These are phyloP conservation scores for Cucumis melo DNA, from an alignment of 306 rosid species.

Conservation along the genomic window DNA sequence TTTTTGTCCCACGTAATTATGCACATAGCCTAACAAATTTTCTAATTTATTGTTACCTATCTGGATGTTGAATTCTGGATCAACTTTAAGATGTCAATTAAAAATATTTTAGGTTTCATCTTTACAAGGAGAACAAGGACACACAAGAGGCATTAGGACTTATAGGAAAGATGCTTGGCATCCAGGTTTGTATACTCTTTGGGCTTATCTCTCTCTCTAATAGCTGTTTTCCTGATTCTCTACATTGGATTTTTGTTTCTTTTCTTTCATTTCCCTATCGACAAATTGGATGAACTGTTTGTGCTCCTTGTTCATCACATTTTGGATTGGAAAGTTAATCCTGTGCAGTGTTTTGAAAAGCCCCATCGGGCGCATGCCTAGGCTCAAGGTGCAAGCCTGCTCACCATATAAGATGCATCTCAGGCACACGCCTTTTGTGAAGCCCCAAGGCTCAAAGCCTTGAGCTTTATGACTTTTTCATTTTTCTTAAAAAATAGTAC, in stretches of 20 bases:
- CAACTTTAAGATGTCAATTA: background rate
- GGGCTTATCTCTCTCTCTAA: background rate
- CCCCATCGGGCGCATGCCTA: too few species aligned
- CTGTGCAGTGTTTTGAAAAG: background rate
- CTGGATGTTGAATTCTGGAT: background rate
- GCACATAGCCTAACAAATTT: background rate
- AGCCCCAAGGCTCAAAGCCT: too few species aligned
- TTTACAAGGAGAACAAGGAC: conserved; percentile 93
- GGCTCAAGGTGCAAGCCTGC: too few species aligned
- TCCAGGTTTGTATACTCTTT: conserved; percentile 40
- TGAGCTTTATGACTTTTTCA: too few species aligned
- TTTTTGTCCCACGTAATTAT: background rate
- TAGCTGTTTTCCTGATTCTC: background rate
- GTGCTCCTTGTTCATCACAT: background rate
- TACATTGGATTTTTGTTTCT: background rate
- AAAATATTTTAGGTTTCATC: conserved; percentile 56
- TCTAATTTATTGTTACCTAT: background rate
- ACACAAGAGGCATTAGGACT: conserved; percentile 87
- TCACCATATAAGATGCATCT: too few species aligned
- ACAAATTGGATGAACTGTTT: background rate
- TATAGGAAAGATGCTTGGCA: conserved; percentile 77
- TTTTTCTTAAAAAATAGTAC: too few species aligned
- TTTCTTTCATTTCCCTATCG: background rate
- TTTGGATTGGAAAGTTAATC: background rate
- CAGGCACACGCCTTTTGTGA: too few species aligned